These are phyloP conservation scores for Warburgia ugandensis DNA, from an alignment of 164 flowering plant genomes.

Conservation along the genomic window DNA sequence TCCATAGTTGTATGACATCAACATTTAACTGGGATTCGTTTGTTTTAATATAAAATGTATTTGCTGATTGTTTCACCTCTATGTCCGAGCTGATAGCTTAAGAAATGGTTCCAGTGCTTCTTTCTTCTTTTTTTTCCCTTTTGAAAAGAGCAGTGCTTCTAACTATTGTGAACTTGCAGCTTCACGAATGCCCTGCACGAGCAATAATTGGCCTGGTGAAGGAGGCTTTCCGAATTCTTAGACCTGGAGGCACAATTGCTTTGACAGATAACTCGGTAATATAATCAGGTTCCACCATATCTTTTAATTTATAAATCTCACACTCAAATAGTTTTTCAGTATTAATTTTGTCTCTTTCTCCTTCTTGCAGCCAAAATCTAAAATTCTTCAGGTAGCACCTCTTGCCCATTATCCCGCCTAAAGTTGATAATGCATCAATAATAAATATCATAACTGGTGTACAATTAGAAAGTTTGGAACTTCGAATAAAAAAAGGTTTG, in stretches of 20 bases:
- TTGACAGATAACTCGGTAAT: slow-evolving; percentile 53
- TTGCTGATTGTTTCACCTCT: too few relatives aligned
- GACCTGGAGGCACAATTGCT: slow-evolving; percentile 65
- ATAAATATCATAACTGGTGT: too few relatives aligned
- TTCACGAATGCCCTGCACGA: slow-evolving; percentile 62
- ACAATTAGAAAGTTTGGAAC: too few relatives aligned
- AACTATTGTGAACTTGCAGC: slow-evolving; percentile 21
- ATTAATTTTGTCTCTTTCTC: neutral
- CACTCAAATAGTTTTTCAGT: neutral
- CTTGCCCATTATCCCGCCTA: too few relatives aligned
- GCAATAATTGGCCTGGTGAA: slow-evolving; percentile 39
- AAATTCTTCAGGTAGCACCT: slow-evolving; percentile 49
- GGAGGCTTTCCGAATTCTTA: slow-evolving; percentile 61
- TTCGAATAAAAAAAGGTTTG: too few relatives aligned
- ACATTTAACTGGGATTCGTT: too few relatives aligned
- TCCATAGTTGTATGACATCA: too few relatives aligned
- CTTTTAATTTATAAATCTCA: neutral
- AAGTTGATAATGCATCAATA: too few relatives aligned
- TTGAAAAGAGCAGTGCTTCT: neutral
- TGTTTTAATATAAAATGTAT: too few relatives aligned
- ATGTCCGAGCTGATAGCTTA: too few relatives aligned
- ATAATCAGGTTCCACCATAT: neutral
- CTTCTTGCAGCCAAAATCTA: slow-evolving; percentile 65
- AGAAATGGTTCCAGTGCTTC: neutral
- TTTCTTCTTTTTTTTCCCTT: neutral